These are phyloP conservation scores for Neocucurbitaria cava DNA, from an alignment of 2,329 filamentous ascomycete genomes.

Conservation along the genomic window DNA sequence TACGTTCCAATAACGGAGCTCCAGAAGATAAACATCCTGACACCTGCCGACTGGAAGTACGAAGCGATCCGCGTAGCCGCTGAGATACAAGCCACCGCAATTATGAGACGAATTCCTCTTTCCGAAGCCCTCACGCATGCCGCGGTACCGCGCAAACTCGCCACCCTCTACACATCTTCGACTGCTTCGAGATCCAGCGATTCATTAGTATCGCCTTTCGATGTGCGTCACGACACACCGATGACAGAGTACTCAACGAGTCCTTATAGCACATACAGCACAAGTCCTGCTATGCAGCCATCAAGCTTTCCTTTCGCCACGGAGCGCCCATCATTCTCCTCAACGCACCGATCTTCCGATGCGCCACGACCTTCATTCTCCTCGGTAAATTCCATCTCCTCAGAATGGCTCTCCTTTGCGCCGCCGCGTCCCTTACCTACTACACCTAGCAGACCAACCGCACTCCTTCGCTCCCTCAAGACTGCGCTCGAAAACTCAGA, in stretches of 20 bases:
- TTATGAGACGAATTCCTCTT: constrained; percentile 32
- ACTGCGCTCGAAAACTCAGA: constrained; percentile 38
- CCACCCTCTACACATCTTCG: constrained; percentile 8
- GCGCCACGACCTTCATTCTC: constrained; percentile 11
- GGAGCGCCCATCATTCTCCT: constrained; percentile 10
- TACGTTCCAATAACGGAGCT: constrained; percentile 24
- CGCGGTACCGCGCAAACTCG: constrained; percentile 1
- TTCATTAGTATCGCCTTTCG: constrained; percentile 23
- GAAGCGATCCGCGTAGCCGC: constrained; percentile 45
- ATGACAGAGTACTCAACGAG: constrained; percentile 21
- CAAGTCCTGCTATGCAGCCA: constrained; percentile 1
- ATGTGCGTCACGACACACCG: constrained; percentile 25
- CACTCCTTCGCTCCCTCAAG: constrained; percentile 32
- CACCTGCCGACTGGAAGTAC: constrained; percentile 38
- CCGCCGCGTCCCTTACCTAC: constrained; percentile 6
- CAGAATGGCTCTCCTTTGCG: constrained; percentile 9
- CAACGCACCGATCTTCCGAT: constrained; percentile 4
- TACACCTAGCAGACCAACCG: constrained; percentile 2
- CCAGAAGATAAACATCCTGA: constrained; percentile 15
- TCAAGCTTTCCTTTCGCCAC: constrained; percentile 9
- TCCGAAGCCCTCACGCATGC: constrained; percentile 34
- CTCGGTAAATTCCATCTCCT: constrained; percentile 10
- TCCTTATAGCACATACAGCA: constrained; percentile 14
- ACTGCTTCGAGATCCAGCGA: constrained; percentile 20
- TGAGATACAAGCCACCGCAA: constrained; percentile 42